Evolutionary conservation across 108 stramenopile species (phyloP), one percentile per base, ranked within the genome.

Genomic region (Cyclostephanos tholiformis): DNA sequence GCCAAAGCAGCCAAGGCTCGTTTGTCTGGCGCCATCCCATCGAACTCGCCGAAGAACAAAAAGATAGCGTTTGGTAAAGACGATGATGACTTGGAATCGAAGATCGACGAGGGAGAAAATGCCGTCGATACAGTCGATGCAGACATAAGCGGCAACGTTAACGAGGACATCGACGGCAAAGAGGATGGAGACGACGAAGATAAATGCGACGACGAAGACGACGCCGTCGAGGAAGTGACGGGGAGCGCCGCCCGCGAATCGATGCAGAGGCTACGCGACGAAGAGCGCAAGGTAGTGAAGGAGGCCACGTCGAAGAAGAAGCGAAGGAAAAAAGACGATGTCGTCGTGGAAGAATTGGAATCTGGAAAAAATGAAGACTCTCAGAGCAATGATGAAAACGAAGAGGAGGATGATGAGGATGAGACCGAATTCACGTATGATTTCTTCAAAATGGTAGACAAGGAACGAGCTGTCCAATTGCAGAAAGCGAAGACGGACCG

Each of bases 361-460:
- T 43, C 52, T 17, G 44, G 66, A 38, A 26, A 49, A 0, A n/a
- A 52, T 20, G 55, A 57, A 10, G 39, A 1, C 14, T 20, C 50
- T 10, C 63, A 73, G 35, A 30, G 23, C 44, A 39, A 64, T 26
- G 63, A 64, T 53, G 53, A 41, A 36, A 52, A 53, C 26, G 62
- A 55, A 27, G 49, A 72, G 13, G 61, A 79, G 20, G 51, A 67
- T 2, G 71, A 71, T 14, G 71, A 72, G 48, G 56, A 36, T 8
- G 70, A 66, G n/a, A 35, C 35, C 0, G 2, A 53, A 0, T 48
- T 80, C 35, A 80, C 71, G 17, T 67, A 72, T 14, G 72, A 80
- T 56, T 80, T 80, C 67, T 80, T 80, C 62, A 68, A 72, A 46
- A 63, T 57, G 63, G 71, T 80, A 14, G 79, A 80, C 43, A 46